Evolutionary conservation across 164 flowering plant species (phyloP).

Genomic region (Tetracentron sinense): DNA sequence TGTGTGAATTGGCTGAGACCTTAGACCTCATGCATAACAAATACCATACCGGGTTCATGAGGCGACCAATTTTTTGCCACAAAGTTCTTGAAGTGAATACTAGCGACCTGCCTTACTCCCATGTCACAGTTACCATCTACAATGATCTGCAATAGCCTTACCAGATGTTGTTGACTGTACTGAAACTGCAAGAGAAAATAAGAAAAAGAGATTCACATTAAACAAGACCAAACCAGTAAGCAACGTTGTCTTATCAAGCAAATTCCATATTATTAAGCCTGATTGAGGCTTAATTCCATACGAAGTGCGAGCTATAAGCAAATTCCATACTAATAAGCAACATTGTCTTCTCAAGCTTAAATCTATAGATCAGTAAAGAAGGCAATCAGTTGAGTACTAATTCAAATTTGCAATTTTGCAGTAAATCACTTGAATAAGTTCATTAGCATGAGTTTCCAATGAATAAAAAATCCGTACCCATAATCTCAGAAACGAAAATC

Average conservation of each 20-base stretch:
- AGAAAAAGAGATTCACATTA: background rate
- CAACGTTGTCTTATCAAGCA: too few species aligned
- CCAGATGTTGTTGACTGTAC: conserved; percentile 83
- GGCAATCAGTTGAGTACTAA: background rate
- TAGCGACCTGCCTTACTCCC: conserved; percentile 87
- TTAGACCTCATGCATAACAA: background rate
- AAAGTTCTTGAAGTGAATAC: conserved; percentile 93
- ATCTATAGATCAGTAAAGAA: background rate
- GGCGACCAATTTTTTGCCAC: conserved; percentile 92
- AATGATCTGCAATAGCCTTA: conserved; percentile 80
- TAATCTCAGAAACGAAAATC: too few species aligned
- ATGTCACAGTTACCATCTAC: conserved; percentile 78
- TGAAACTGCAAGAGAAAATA: conserved; percentile 54
- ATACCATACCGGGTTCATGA: conserved; percentile 62
- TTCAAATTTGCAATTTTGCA: background rate
- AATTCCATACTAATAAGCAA: too few species aligned
- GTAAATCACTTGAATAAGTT: background rate
- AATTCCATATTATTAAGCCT: too few species aligned
- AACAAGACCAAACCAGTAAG: background rate
- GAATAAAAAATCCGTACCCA: too few species aligned
- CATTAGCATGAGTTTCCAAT: background rate
- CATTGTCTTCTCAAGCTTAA: background rate
- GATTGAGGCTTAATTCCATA: too few species aligned
- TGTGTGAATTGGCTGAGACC: background rate
- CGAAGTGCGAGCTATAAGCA: too few species aligned